Evolutionary conservation across 169 alveolate genomes (phyloP), one percentile per base, ranked within the genome.

Genomic region (Cystoisospora suis): DNA sequence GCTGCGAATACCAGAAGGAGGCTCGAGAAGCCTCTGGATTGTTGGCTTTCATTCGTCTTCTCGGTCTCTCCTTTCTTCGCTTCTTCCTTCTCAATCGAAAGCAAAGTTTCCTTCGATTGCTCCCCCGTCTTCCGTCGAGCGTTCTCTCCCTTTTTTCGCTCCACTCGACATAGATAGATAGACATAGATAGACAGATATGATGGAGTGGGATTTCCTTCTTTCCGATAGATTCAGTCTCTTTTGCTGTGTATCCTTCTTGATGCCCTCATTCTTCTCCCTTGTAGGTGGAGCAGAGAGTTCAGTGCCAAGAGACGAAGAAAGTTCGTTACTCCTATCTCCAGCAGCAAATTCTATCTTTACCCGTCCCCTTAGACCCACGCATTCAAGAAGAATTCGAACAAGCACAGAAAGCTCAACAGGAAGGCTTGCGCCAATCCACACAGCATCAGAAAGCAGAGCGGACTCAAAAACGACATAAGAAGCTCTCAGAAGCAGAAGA

Each of bases 281-380:
- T 32, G 83, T 77, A 88, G 92, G 92, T 77, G 36, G 92, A 88
- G 65, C 92, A 88, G 72, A 80, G 92, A 27, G 42, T 77, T 32
- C 88, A 75, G 53, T 88, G 92, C 58, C 77, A 40, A 27, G 86
- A 77, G 75, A 75, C 92, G 45, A 85, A 81, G 77, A 80, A 88
- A 45, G 92, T 88, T 15, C 88, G 88, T 32, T 88, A 88, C 88
- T 61, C 88, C 65, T 88, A 77, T 88, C 75, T 69, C 47, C 88
- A 72, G 27, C 88, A 88, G 92, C 88, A 75, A 75, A 53, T 88
- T 29, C 75, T 88, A 44, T 53, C 88, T 47, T 56, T 88, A 56
- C 92, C 92, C 0, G 83, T 88, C 40, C 92, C 92, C 7, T 34
- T 88, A 32, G 88, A 88, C 44, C 65, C 65, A 5, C 69, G 27